phyloP scores from a whole-genome alignment of 257 asterid genomes.

The Leptodermis oblonga region DNA sequence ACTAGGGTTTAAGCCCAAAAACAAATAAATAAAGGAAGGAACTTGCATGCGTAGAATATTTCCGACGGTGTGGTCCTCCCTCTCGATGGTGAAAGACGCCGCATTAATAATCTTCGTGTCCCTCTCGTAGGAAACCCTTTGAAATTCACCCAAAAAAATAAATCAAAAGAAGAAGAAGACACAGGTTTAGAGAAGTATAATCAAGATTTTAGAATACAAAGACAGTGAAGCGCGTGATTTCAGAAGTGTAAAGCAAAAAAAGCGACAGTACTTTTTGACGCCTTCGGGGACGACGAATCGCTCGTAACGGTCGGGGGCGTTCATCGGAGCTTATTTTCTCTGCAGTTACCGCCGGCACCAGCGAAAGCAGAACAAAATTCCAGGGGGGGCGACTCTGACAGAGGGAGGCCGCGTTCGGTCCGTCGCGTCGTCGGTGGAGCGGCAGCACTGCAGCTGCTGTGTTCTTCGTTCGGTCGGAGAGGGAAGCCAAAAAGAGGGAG shows the following conservation, averaged over 20 bases:
- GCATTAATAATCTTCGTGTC: conserved; percentile 94
- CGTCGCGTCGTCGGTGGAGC: too few relatives aligned
- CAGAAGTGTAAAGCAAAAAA: background rate
- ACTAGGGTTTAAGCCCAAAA: conserved; percentile 20
- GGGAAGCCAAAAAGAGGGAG: too few relatives aligned
- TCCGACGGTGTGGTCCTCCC: conserved; percentile 93
- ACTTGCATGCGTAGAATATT: conserved; percentile 83
- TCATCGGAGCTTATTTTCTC: conserved; percentile 17
- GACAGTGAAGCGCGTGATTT: background rate
- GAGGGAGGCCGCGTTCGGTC: too few relatives aligned
- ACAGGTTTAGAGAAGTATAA: background rate
- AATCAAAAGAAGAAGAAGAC: background rate
- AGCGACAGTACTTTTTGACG: conserved; percentile 51
- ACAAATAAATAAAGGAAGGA: background rate
- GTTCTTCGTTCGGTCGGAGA: too few relatives aligned
- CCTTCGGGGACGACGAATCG: conserved; percentile 95
- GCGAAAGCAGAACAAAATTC: too few relatives aligned
- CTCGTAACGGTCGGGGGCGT: conserved; percentile 80
- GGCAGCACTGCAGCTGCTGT: too few relatives aligned
- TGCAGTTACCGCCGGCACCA: background rate
- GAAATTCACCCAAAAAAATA: background rate
- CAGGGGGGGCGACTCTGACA: background rate
- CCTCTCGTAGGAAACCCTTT: conserved; percentile 90
- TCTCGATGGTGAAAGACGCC: conserved; percentile 84
- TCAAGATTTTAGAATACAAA: background rate